phyloP scores from a whole-genome alignment of 108 stramenopile species.

The Cafeteria roenbergensis region DNA sequence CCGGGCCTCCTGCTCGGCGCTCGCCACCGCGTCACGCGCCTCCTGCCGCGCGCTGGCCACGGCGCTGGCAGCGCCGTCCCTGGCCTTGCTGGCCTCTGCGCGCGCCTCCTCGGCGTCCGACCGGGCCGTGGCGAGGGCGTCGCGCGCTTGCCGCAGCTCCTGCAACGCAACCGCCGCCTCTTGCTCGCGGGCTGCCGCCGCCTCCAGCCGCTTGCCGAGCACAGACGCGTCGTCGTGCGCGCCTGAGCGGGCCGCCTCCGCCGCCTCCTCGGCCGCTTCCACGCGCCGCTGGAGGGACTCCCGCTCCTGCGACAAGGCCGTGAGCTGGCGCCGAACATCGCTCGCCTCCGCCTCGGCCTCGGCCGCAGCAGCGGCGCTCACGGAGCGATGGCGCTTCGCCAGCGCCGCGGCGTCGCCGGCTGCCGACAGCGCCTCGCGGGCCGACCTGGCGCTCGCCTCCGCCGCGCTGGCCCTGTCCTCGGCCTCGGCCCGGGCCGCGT shows the following conservation, averaged over 20 bases:
- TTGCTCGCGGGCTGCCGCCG: background rate
- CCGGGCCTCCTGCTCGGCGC: background rate
- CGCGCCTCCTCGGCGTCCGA: background rate
- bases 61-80: background rate
- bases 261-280: background rate
- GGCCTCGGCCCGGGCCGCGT: background rate
- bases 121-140: no score
- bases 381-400: background rate
- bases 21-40: background rate
- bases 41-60: background rate
- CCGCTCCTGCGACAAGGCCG: background rate
- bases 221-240: background rate
- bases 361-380: background rate
- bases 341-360: background rate
- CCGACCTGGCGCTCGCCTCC: background rate
- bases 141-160: no score
- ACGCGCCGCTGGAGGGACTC: background rate
- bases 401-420: background rate
- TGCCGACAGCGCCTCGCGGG: background rate
- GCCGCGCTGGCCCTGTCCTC: background rate
- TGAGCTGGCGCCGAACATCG: no score
- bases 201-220: background rate
- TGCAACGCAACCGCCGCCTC: background rate
- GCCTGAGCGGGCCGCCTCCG: background rate
- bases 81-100: background rate